Percentiles rank a stretch among this genome's conserved stretches.
Evolutionary conservation across 2,329 filamentous ascomycete genomes (phyloP).

Genomic region (Sordariomycetes sp.): DNA sequence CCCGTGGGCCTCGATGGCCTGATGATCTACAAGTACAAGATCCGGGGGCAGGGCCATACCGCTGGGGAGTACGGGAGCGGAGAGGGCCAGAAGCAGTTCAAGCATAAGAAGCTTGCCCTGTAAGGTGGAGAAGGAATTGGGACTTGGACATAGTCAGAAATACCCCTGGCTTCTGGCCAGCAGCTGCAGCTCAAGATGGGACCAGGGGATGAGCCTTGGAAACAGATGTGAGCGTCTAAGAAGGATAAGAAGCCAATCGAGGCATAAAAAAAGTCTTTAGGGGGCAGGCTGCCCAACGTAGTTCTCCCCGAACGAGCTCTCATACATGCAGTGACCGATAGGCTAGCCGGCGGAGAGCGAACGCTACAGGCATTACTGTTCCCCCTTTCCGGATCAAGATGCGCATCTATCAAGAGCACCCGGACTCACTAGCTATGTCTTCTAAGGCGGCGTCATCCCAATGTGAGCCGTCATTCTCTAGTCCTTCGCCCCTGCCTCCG

Average conservation of each 20-base stretch:
- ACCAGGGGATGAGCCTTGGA: not conserved
- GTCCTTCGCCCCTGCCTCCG: too few relatives aligned
- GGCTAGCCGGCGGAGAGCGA: too few relatives aligned
- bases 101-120: slow-evolving; percentile 41
- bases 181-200: not conserved
- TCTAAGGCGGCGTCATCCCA: too few relatives aligned
- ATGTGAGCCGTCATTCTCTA: too few relatives aligned
- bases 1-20: slow-evolving; percentile 90
- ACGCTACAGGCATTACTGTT: too few relatives aligned
- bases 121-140: not conserved
- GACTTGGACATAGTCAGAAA: not conserved
- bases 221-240: not conserved
- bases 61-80: slow-evolving; percentile 64
- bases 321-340: too few relatives aligned
- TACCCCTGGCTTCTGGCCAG: not conserved
- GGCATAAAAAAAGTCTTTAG: too few relatives aligned
- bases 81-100: slow-evolving; percentile 45
- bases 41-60: slow-evolving; percentile 75
- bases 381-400: too few relatives aligned
- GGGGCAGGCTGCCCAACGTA: too few relatives aligned
- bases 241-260: not conserved
- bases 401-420: too few relatives aligned
- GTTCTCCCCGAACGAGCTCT: too few relatives aligned
- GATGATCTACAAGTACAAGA: slow-evolving; percentile 95
- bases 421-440: too few relatives aligned